phyloP scores from a whole-genome alignment of 352 stramenopile species.

The Pythium guiyangense region DNA sequence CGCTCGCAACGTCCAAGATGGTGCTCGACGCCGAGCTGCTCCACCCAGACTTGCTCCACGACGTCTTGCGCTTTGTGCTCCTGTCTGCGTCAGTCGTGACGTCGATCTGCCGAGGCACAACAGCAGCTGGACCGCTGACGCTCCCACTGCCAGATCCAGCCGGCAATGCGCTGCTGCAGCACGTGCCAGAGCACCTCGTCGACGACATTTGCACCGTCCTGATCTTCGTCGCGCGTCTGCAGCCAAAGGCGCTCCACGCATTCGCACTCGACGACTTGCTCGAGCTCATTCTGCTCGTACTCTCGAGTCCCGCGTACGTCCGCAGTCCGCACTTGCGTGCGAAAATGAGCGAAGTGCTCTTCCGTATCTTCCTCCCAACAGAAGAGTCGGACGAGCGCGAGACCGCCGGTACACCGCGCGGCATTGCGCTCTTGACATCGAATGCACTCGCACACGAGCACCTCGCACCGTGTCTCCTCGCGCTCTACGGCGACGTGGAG shows the following conservation, averaged over 20 bases:
- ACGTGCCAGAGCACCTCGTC: conserved; percentile 94
- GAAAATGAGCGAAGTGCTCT: conserved; percentile 95
- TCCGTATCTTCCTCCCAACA: conserved; percentile 93
- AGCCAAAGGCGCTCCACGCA: conserved; percentile 76
- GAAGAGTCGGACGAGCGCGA: conserved; percentile 76
- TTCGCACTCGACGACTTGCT: conserved; percentile 89
- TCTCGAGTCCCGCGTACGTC: conserved; percentile 87
- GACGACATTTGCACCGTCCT: conserved; percentile 93
- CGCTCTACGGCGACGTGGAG: conserved; percentile 98
- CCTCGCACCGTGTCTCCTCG: conserved; percentile 93
- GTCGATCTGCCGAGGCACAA: conserved; percentile 35
- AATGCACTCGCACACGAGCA: conserved; percentile 74
- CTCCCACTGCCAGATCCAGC: conserved; percentile 28
- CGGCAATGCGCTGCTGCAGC: conserved; percentile 43
- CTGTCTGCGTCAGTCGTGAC: conserved; percentile 62
- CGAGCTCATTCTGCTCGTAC: conserved; percentile 87
- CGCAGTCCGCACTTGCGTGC: conserved; percentile 92
- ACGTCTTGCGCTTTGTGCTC: conserved; percentile 68
- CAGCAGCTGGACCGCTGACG: conserved; percentile 21
- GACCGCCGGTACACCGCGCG: conserved; percentile 40
- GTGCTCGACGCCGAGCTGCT: conserved; percentile 75
- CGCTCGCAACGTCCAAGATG: conserved; percentile 67
- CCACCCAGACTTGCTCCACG: conserved; percentile 73
- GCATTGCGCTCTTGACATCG: conserved; percentile 58
- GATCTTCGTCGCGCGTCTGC: conserved; percentile 87